Evolutionary conservation across 1,139 yeast species (phyloP).

Genomic region (Hyphopichia fennica): DNA sequence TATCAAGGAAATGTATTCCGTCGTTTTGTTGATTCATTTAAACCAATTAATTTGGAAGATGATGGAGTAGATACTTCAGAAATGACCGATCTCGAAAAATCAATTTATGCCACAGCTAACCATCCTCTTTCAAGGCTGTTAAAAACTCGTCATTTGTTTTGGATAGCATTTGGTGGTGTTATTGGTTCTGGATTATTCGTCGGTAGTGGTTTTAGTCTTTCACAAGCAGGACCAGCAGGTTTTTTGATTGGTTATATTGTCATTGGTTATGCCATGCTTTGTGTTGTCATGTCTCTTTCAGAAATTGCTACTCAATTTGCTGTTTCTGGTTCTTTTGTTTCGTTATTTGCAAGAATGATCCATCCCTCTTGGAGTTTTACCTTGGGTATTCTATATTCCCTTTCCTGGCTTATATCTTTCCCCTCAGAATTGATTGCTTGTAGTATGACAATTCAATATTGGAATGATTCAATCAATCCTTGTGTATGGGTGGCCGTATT

Average conservation of each 20-base stretch:
- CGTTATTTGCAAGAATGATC: slow-evolving; percentile 57
- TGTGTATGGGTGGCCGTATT: slow-evolving; percentile 47
- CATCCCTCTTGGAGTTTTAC: slow-evolving; percentile 66
- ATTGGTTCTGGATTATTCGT: slow-evolving; percentile 56
- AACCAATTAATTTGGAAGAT: slow-evolving; percentile 40
- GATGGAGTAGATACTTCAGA: slow-evolving; percentile 29
- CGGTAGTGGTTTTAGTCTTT: slow-evolving; percentile 69
- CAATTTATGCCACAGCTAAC: slow-evolving; percentile 37
- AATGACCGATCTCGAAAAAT: slow-evolving; percentile 34
- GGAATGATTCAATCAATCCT: slow-evolving; percentile 38
- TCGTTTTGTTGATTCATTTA: slow-evolving; percentile 38
- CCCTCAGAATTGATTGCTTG: slow-evolving; percentile 49
- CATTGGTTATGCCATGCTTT: slow-evolving; percentile 45
- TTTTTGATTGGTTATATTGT: slow-evolving; percentile 51
- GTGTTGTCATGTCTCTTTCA: slow-evolving; percentile 59
- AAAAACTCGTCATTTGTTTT: slow-evolving; percentile 41
- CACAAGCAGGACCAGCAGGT: slow-evolving; percentile 70
- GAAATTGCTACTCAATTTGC: slow-evolving; percentile 64
- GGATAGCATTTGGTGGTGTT: slow-evolving; percentile 46
- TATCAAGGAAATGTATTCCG: slow-evolving; percentile 9
- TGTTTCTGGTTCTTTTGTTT: slow-evolving; percentile 59
- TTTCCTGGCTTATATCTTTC: slow-evolving; percentile 44
- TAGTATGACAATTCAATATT: slow-evolving; percentile 41
- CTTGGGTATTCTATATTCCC: slow-evolving; percentile 40
- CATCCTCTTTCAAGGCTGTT: slow-evolving; percentile 39